phyloP scores from a whole-genome alignment of 805 yeast genomes.

The Spathaspora hagerdaliae region DNA sequence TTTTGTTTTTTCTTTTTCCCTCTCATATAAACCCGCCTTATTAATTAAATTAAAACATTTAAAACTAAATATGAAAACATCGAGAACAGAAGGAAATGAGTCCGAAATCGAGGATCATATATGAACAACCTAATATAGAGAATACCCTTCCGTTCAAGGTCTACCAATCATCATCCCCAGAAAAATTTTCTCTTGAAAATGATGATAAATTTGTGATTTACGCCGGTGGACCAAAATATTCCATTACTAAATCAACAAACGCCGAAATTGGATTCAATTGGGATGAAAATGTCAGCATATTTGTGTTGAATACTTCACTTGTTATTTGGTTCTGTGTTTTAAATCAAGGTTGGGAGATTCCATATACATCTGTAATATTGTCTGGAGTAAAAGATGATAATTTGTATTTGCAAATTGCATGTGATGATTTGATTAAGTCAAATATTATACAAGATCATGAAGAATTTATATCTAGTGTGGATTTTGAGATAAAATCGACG shows the following conservation, averaged over 20 bases:
- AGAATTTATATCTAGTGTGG: background rate
- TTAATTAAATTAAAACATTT: too few species aligned
- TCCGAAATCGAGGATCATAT: constrained; percentile 7
- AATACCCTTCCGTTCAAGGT: constrained; percentile 32
- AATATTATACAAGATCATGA: background rate
- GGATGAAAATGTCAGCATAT: constrained; percentile 12
- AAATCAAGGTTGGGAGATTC: constrained; percentile 27
- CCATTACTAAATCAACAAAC: background rate
- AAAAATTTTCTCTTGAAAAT: constrained; percentile 16
- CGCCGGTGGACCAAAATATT: constrained; percentile 28
- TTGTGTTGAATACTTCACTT: constrained; percentile 30
- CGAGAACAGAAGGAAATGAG: background rate
- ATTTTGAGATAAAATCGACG: constrained; percentile 3
- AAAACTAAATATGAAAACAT: too few species aligned
- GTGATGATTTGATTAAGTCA: constrained; percentile 13
- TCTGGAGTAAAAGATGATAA: constrained; percentile 26
- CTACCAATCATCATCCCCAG: constrained; percentile 38
- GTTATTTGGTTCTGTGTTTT: constrained; percentile 24
- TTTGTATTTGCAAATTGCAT: constrained; percentile 29
- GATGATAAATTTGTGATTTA: constrained; percentile 40
- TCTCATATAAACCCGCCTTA: too few species aligned
- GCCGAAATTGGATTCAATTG: background rate
- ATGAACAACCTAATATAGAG: constrained; percentile 35
- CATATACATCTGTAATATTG: constrained; percentile 29
- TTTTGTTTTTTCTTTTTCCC: too few species aligned